Evolutionary conservation across 2,329 filamentous ascomycete species (phyloP), one percentile per base, ranked within the genome.

Genomic region (Didymella segeticola): DNA sequence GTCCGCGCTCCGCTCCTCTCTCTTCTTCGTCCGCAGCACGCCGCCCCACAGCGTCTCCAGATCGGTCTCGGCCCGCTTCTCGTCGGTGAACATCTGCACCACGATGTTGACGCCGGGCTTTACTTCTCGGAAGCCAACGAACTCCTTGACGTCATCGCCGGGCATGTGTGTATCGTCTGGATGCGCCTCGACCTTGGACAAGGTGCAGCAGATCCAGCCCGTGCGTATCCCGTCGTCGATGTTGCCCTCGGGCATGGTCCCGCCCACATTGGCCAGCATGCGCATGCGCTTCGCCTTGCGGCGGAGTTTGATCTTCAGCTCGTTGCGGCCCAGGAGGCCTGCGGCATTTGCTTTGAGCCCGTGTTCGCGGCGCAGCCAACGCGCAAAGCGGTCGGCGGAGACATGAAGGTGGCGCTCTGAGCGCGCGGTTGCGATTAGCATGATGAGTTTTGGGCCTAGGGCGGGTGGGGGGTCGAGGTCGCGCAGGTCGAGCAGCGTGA

Each of bases 161-260:
- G 65, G 67, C 59, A 71, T 66, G 11, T 68, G 56, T 11, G 50
- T 67, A 22, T 74, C 72, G 27, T 75, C 64, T 4, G 72, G 63
- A n/a, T 81, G 79, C 19, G 83, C 82, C 36, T 88, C 84, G 1
- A 91, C 82, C 14, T 84, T 84, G 4, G 90, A 91, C 9, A 95
- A 83, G 70, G 96, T 96, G 56, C 98, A 90, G 75, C 95, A 99
- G 17, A 99, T 89, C 95, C 95, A 99, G 9, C 92, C 93, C 1
- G 93, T 97, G 11, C 89, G 88, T 46, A 96, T 90, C 2, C 93
- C 93, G 68, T 97, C 91, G 64, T 96, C 93, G 1, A 83, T 78
- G 41, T 83, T 83, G 12, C 82, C 82, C 10, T 85, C 84, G 5
- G 85, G 80, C 15, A 66, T 57, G 1, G 62, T 52, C 3, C 67